A percentile compares a stretch with the other conserved stretches of the same genome.
phyloP scores from a whole-genome alignment of 2,329 filamentous ascomycete genomes.

The Pseudogymnoascus sp. region DNA sequence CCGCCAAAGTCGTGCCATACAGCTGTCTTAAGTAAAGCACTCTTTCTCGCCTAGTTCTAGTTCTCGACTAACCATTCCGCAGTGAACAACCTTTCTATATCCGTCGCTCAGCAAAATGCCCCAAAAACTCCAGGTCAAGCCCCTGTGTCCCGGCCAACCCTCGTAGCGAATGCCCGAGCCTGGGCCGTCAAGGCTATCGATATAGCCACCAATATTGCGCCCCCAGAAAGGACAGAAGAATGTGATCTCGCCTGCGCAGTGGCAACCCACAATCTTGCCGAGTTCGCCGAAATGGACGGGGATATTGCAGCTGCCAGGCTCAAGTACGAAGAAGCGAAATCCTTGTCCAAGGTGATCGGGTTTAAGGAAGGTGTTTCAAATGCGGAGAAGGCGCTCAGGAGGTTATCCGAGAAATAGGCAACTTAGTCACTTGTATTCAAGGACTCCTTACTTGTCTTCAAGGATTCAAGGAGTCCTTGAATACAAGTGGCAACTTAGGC shows the following conservation, averaged over 20 bases:
- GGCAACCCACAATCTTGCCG: slow-evolving; percentile 78
- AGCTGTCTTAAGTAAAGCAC: slow-evolving; percentile 60
- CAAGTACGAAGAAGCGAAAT: slow-evolving; percentile 62
- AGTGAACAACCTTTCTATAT: slow-evolving; percentile 76
- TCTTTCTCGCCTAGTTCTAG: neutral
- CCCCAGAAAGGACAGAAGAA: slow-evolving; percentile 63
- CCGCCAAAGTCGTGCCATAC: slow-evolving; percentile 63
- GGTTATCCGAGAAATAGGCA: slow-evolving; percentile 11
- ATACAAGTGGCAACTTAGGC: no score
- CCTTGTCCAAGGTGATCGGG: slow-evolving; percentile 48
- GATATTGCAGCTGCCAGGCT: slow-evolving; percentile 56
- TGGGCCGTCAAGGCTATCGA: slow-evolving; percentile 75
- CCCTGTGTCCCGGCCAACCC: slow-evolving; percentile 48
- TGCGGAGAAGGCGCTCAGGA: slow-evolving; percentile 44
- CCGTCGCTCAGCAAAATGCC: slow-evolving; percentile 49
- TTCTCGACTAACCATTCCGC: neutral
- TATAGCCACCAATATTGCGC: slow-evolving; percentile 57
- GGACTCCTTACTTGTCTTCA: neutral
- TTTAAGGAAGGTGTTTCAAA: slow-evolving; percentile 46
- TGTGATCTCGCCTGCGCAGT: slow-evolving; percentile 79
- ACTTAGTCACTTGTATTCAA: neutral
- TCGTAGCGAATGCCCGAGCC: slow-evolving; percentile 61
- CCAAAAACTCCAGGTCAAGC: slow-evolving; percentile 30
- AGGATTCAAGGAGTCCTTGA: no score
- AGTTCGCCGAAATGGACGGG: slow-evolving; percentile 71